Evolutionary conservation across 139 green algal genomes (phyloP), one percentile per base, ranked within the genome.

Genomic region (Chlamydomonas incerta): DNA sequence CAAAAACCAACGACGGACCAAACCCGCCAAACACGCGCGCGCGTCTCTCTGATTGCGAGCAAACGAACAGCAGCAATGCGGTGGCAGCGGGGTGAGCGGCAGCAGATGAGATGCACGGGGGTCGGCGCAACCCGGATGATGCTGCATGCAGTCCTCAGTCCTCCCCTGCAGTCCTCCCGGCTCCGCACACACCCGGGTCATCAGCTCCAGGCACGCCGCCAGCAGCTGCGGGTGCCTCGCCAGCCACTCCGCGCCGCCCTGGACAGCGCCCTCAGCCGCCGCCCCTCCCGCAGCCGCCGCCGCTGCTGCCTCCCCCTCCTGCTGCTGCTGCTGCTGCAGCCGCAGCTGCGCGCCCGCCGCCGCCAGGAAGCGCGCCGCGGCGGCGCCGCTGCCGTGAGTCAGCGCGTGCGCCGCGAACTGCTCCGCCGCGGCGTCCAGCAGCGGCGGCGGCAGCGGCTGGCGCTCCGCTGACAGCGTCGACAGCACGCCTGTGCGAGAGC

Each of bases 371-470:
- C 47, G 47, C 47, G 66, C 79, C 10, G 79, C 79, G 29, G 66
- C 79, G 47, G 31, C 41, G 9, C 79, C 79, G 65, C 9, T 69
- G 46, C 79, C 79, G 50, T 68, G 17, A 13, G 9, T 14, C 5
- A 21, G 47, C 2, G 66, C 79, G 33, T 75, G 46, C 6, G 24
- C 47, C 0, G 50, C 47, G 23, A 85, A 85, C 46, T 85, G 79
- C 17, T 29, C 66, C 9, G 79, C 79, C n/a, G 79, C 79, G 31
- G 79, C 65, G n/a, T 34, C 65, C 21, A 85, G 66, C 26, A 85
- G 79, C 26, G 35, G 15, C 15, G 47, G 47, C 18, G 79, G 47
- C 17, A 85, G 58, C 14, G 66, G 31, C 66, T 68, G 50, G 29
- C 65, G 28, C 65, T 55, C 65, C 1, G 65, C 29, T 0, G 79